phyloP scores from a whole-genome alignment of 768 basidiomycete species.

The Termitomyces sp. region DNA sequence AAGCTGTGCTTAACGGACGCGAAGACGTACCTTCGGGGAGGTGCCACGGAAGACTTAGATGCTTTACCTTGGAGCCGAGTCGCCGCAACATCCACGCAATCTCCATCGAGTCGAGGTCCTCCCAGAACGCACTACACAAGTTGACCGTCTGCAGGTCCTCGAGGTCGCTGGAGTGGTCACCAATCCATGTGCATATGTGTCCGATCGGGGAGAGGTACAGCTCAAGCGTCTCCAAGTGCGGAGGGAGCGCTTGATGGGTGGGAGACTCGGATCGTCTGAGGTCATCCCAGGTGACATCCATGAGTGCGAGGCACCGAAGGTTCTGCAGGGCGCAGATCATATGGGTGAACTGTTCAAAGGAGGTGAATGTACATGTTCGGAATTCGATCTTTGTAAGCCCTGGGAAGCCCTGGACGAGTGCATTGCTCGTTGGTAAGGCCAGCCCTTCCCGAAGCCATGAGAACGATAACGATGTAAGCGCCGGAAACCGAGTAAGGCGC shows the following conservation, averaged over 20 bases:
- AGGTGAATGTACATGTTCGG: constrained; percentile 22
- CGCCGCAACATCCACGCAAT: constrained; percentile 22
- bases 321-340: constrained; percentile 21
- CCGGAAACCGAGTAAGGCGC: constrained; percentile 14
- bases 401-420: constrained; percentile 16
- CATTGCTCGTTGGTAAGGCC: constrained; percentile 6
- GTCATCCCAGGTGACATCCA: constrained; percentile 23
- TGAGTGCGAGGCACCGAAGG: constrained; percentile 19
- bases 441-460: constrained; percentile 18
- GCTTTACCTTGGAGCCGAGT: constrained; percentile 22
- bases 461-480: constrained; percentile 16
- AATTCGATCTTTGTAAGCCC: constrained; percentile 23
- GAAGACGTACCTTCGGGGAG: constrained; percentile 22
- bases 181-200: constrained; percentile 20
- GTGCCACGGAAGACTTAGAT: constrained; percentile 23
- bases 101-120: constrained; percentile 19
- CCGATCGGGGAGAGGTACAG: constrained; percentile 20
- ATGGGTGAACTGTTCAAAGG: constrained; percentile 18
- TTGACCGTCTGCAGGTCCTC: constrained; percentile 13
- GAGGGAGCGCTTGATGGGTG: constrained; percentile 9
- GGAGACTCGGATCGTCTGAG: constrained; percentile 10
- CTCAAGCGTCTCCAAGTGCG: constrained; percentile 18
- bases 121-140: constrained; percentile 21
- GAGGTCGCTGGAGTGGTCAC: constrained; percentile 13
- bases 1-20: not conserved